Percentiles rank a stretch among this genome's conserved stretches.
Evolutionary conservation across 441 rosid genomes (phyloP).

Genomic region (Croton setiger): DNA sequence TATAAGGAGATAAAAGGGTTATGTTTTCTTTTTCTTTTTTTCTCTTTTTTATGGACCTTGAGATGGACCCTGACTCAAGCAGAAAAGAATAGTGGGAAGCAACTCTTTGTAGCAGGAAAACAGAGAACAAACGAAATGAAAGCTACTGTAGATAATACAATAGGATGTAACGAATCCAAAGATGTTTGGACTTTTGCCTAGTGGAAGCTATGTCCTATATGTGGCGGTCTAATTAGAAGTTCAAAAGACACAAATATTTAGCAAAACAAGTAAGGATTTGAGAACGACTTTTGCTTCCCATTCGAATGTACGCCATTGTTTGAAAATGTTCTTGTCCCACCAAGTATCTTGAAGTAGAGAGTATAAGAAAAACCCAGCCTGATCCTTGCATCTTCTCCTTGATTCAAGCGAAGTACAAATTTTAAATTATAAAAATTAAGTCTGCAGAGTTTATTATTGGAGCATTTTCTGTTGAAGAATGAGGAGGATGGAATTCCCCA

Average conservation of each 20-base stretch:
- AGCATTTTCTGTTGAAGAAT: background rate
- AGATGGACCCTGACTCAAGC: too few relatives aligned
- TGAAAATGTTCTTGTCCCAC: background rate
- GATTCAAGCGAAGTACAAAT: background rate
- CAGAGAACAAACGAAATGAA: too few relatives aligned
- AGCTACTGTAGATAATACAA: too few relatives aligned
- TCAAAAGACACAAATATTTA: background rate
- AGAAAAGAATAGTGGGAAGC: too few relatives aligned
- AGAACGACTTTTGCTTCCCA: background rate
- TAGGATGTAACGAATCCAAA: too few relatives aligned
- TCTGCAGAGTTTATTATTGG: background rate
- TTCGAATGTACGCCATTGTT: background rate
- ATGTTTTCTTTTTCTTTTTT: too few relatives aligned
- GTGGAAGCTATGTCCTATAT: background rate
- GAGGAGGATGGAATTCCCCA: background rate
- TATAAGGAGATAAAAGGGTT: background rate
- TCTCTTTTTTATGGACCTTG: too few relatives aligned
- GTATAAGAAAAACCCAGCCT: background rate
- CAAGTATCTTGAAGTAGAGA: background rate
- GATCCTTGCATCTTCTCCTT: background rate
- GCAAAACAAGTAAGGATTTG: too few relatives aligned
- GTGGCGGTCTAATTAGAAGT: background rate
- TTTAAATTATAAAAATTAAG: background rate
- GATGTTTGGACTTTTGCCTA: too few relatives aligned
- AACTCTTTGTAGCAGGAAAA: background rate